phyloP scores from a whole-genome alignment of 2,329 filamentous ascomycete genomes.

The Pyricularia grisea region DNA sequence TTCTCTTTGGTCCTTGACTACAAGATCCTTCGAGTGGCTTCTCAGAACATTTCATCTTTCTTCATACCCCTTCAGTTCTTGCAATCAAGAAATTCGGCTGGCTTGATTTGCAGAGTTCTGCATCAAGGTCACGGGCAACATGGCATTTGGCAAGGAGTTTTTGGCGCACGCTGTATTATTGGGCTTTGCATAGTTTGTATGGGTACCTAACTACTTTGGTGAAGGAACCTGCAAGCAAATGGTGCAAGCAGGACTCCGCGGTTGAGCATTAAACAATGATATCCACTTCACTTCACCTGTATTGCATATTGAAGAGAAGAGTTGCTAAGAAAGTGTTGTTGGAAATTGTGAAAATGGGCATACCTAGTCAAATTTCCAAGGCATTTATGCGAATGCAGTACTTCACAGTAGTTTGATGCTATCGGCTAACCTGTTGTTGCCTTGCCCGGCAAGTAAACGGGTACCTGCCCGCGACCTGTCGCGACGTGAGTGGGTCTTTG shows the following conservation, averaged over 20 bases:
- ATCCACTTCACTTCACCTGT: not conserved
- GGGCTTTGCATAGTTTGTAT: not conserved
- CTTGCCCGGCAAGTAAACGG: too few species aligned
- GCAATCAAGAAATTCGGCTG: constrained; percentile 6
- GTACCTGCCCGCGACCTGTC: not conserved
- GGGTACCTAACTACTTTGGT: not conserved
- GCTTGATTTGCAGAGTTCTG: not conserved
- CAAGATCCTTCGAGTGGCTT: not conserved
- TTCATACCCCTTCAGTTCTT: not conserved
- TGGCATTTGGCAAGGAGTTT: constrained; percentile 4
- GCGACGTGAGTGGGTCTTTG: not conserved
- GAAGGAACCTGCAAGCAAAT: not conserved
- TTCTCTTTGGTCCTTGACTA: not conserved
- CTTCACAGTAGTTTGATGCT: not conserved
- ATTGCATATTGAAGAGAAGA: not conserved
- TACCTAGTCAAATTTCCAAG: not conserved
- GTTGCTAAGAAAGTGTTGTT: not conserved
- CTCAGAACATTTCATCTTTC: not conserved
- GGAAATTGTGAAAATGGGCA: not conserved
- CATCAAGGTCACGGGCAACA: constrained; percentile 10
- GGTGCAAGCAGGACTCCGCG: not conserved
- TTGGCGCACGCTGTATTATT: not conserved
- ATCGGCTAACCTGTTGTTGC: not conserved
- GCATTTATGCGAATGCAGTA: not conserved
- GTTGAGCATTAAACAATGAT: not conserved